Percentiles rank a stretch among this genome's conserved stretches.
These are phyloP conservation scores for Fusarium pininemorale DNA, from an alignment of 2,329 filamentous ascomycete species.

Conservation along the genomic window DNA sequence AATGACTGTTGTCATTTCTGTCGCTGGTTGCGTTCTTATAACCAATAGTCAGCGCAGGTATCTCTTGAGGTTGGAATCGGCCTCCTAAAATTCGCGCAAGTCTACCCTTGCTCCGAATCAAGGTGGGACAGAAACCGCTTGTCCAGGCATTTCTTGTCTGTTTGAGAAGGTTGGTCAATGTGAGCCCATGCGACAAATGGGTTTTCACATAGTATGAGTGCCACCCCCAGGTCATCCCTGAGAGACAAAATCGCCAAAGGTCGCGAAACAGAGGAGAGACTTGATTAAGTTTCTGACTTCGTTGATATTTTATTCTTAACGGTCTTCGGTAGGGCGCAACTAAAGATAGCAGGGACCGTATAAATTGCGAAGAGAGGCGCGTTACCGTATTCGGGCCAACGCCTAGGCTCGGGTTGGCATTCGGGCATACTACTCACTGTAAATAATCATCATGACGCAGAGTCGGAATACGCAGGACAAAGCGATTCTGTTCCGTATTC, in stretches of 20 bases:
- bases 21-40: too few species aligned
- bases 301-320: accelerated
- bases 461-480: neutral
- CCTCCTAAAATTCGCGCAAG: too few species aligned
- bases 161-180: neutral
- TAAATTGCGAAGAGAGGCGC: neutral
- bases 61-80: too few species aligned
- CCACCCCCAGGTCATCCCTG: neutral
- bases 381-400: neutral
- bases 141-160: accelerated
- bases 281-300: neutral
- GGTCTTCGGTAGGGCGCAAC: too few species aligned
- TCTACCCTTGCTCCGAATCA: too few species aligned
- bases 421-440: neutral
- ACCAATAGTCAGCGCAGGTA: too few species aligned
- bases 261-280: neutral
- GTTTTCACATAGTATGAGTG: neutral
- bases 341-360: too few species aligned
- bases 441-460: neutral
- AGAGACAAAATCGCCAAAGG: too few species aligned
- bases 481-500: neutral
- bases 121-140: neutral
- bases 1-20: neutral
- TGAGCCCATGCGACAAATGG: neutral
- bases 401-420: neutral